Evolutionary conservation across 495 filamentous ascomycete species (phyloP).

Genomic region (Penicillium diatomitis): DNA sequence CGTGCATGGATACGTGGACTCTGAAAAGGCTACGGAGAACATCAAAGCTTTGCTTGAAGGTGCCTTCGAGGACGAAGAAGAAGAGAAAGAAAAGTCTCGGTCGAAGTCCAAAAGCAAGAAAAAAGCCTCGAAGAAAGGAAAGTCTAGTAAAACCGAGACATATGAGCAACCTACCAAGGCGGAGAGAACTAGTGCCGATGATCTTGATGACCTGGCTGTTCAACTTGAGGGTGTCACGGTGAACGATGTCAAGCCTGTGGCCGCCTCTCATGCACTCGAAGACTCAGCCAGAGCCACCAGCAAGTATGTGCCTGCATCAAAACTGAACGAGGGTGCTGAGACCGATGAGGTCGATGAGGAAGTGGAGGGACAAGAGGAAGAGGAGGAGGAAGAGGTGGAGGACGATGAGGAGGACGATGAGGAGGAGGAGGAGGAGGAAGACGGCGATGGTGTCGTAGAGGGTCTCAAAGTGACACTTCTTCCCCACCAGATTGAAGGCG

Average conservation of each 20-base stretch:
- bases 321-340: slow-evolving; percentile 4
- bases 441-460: slow-evolving; percentile 64
- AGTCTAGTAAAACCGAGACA: slow-evolving; percentile 14
- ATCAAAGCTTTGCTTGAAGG: slow-evolving; percentile 84
- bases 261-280: slow-evolving; percentile 2
- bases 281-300: slow-evolving; percentile 25
- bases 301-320: too few relatives aligned
- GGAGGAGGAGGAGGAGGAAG: slow-evolving; percentile 57
- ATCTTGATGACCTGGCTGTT: slow-evolving; percentile 44
- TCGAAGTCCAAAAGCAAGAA: slow-evolving; percentile 42
- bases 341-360: slow-evolving; percentile 16
- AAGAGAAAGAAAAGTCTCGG: slow-evolving; percentile 51
- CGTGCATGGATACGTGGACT: slow-evolving; percentile 63
- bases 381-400: slow-evolving; percentile 38
- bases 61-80: slow-evolving; percentile 75
- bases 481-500: slow-evolving; percentile 86
- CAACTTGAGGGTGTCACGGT: slow-evolving; percentile 54
- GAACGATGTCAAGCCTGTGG: slow-evolving; percentile 20
- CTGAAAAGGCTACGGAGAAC: slow-evolving; percentile 68
- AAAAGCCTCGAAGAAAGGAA: slow-evolving; percentile 38
- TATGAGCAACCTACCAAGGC: slow-evolving; percentile 27
- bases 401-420: slow-evolving; percentile 32
- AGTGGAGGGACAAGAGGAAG: slow-evolving; percentile 44
- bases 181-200: slow-evolving; percentile 20
- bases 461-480: slow-evolving; percentile 80